These are phyloP conservation scores for Orbilia quercus DNA, from an alignment of 2,329 filamentous ascomycete species.

Conservation along the genomic window DNA sequence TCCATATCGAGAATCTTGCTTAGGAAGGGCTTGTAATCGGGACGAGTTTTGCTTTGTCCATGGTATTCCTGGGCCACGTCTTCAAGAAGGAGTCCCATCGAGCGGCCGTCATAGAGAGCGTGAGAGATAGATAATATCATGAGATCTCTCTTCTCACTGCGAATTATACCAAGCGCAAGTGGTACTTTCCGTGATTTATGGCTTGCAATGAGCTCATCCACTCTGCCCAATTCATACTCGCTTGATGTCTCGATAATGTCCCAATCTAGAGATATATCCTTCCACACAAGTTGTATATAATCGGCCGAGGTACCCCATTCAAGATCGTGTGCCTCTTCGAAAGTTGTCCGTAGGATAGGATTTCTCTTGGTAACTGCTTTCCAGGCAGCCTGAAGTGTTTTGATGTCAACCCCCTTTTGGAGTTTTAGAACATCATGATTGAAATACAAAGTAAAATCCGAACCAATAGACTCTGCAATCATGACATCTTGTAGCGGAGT, in stretches of 20 bases:
- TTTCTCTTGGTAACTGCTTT: slow-evolving; percentile 69
- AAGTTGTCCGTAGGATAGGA: slow-evolving; percentile 79
- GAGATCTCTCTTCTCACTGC: slow-evolving; percentile 62
- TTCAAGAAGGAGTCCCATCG: slow-evolving; percentile 77
- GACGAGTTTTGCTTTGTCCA: slow-evolving; percentile 65
- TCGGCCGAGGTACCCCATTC: slow-evolving; percentile 65
- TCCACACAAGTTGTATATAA: slow-evolving; percentile 70
- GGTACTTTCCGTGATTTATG: slow-evolving; percentile 62
- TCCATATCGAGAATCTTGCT: slow-evolving; percentile 63
- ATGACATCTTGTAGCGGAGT: slow-evolving; percentile 90
- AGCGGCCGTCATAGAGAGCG: slow-evolving; percentile 90
- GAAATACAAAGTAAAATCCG: slow-evolving; percentile 80
- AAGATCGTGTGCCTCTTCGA: slow-evolving; percentile 69
- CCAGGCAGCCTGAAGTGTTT: slow-evolving; percentile 73
- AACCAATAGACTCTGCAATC: slow-evolving; percentile 82
- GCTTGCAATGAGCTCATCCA: slow-evolving; percentile 51
- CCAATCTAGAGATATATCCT: slow-evolving; percentile 62
- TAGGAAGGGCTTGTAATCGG: slow-evolving; percentile 66
- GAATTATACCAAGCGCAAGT: slow-evolving; percentile 62
- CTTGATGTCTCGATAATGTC: slow-evolving; percentile 57
- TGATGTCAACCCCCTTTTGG: slow-evolving; percentile 67
- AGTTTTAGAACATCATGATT: slow-evolving; percentile 83
- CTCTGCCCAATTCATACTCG: slow-evolving; percentile 30
- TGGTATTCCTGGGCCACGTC: slow-evolving; percentile 76
- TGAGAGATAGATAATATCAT: slow-evolving; percentile 77